These are phyloP conservation scores for Mucor indicus DNA, from an alignment of 371 early-diverging fungal species.

Conservation along the genomic window DNA sequence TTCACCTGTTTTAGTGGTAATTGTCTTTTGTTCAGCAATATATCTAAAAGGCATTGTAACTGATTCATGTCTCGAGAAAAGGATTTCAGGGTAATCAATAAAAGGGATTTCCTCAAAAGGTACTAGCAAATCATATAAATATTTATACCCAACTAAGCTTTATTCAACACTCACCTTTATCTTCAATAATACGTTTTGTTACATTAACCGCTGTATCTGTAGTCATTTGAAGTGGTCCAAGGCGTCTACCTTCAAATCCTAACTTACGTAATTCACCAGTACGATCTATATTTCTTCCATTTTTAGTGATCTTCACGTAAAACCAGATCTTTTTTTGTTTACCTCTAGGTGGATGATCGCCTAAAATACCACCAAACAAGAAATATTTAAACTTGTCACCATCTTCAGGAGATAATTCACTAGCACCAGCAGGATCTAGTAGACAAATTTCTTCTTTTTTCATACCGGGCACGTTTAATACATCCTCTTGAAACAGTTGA, in stretches of 20 bases:
- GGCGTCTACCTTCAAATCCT: constrained; percentile 75
- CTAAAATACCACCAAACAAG: constrained; percentile 82
- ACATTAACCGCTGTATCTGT: constrained; percentile 66
- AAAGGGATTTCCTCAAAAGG: constrained; percentile 65
- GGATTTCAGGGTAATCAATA: constrained; percentile 75
- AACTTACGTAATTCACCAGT: constrained; percentile 70
- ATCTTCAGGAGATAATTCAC: constrained; percentile 66
- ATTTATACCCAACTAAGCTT: too few species aligned
- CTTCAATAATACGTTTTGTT: constrained; percentile 58
- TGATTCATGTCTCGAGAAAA: constrained; percentile 64
- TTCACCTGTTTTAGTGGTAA: constrained; percentile 49
- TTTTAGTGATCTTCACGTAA: too few species aligned
- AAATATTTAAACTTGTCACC: constrained; percentile 67
- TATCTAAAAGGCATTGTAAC: constrained; percentile 78
- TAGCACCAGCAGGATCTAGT: constrained; percentile 66
- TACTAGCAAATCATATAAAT: too few species aligned
- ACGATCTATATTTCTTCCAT: constrained; percentile 52
- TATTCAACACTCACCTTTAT: constrained; percentile 54
- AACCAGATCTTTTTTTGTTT: constrained; percentile 1
- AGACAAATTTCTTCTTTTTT: constrained; percentile 64
- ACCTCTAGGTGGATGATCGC: constrained; percentile 70
- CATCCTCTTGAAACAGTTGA: constrained; percentile 57
- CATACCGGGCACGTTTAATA: constrained; percentile 55
- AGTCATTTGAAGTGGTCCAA: constrained; percentile 80
- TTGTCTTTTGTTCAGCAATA: constrained; percentile 45